phyloP scores from a whole-genome alignment of 305 asterid genomes.

The Fraxinus nigra region DNA sequence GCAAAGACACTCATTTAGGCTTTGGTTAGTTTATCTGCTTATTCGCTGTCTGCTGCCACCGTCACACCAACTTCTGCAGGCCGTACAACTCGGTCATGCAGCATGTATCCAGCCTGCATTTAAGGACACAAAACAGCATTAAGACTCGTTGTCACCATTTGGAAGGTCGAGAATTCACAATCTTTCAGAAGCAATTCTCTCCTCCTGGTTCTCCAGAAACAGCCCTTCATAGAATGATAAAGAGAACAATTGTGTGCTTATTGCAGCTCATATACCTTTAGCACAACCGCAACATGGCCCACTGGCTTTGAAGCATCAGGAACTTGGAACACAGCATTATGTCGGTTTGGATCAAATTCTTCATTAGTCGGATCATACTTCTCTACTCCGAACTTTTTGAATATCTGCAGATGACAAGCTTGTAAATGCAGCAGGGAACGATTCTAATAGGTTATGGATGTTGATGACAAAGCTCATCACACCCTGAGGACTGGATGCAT shows the following conservation, averaged over 20 bases:
- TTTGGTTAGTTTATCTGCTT: slow-evolving; percentile 22
- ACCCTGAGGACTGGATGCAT: background rate
- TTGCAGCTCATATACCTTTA: slow-evolving; percentile 34
- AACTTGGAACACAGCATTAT: slow-evolving; percentile 48
- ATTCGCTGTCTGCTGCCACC: slow-evolving; percentile 33
- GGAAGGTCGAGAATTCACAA: background rate
- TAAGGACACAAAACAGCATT: background rate
- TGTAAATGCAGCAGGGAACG: background rate
- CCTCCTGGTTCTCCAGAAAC: background rate
- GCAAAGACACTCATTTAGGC: background rate
- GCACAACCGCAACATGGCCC: slow-evolving; percentile 42
- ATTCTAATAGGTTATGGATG: background rate
- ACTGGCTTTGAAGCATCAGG: slow-evolving; percentile 50
- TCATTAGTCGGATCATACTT: slow-evolving; percentile 46
- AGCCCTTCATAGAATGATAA: background rate
- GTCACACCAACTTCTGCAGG: slow-evolving; percentile 93
- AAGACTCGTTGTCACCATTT: background rate
- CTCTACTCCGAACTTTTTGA: slow-evolving; percentile 43
- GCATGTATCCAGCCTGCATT: slow-evolving; percentile 66
- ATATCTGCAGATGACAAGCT: slow-evolving; percentile 29
- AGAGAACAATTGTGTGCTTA: background rate
- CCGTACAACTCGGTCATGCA: slow-evolving; percentile 74
- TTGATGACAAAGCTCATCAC: background rate
- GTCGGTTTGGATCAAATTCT: slow-evolving; percentile 58
- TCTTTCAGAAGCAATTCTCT: background rate